These are phyloP conservation scores for Plectosphaerella cucumerina DNA, from an alignment of 2,329 filamentous ascomycete species.

Conservation along the genomic window DNA sequence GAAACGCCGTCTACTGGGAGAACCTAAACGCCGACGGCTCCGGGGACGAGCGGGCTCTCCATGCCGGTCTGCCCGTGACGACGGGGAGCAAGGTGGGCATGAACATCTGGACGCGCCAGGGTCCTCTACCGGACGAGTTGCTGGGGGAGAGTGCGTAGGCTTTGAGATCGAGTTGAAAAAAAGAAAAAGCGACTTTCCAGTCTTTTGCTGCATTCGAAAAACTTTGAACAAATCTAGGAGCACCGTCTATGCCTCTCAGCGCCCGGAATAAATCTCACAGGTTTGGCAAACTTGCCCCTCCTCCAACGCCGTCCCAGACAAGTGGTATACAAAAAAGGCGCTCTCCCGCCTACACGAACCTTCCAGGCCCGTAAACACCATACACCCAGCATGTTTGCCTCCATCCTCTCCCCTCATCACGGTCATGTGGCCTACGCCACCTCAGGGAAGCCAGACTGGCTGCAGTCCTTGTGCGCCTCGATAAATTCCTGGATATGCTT, in stretches of 20 bases:
- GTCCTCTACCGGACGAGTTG: slow-evolving; percentile 27
- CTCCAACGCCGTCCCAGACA: neutral
- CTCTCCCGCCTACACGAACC: too few species aligned
- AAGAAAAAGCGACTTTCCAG: too few species aligned
- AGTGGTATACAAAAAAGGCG: neutral
- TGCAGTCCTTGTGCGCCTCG: slow-evolving; percentile 29
- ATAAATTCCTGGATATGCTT: slow-evolving; percentile 36
- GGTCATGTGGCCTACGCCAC: slow-evolving; percentile 6
- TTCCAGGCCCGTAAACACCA: too few species aligned
- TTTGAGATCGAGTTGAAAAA: too few species aligned
- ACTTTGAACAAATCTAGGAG: too few species aligned
- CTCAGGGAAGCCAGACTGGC: slow-evolving; percentile 24
- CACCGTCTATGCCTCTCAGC: too few species aligned
- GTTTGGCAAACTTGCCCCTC: too few species aligned
- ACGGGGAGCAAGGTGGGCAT: slow-evolving; percentile 44
- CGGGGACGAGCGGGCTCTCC: slow-evolving; percentile 39
- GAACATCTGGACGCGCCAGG: slow-evolving; percentile 48
- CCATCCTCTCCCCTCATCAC: neutral
- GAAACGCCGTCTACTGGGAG: slow-evolving; percentile 46
- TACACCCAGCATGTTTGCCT: too few species aligned
- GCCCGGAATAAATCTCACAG: too few species aligned
- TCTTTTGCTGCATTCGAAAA: too few species aligned
- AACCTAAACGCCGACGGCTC: slow-evolving; percentile 34
- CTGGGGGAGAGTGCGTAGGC: slow-evolving; percentile 16
- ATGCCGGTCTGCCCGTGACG: slow-evolving; percentile 42